Evolutionary conservation across 176 grass and related monocot genomes (phyloP), one percentile per base, ranked within the genome.

Genomic region (Phragmites australis): DNA sequence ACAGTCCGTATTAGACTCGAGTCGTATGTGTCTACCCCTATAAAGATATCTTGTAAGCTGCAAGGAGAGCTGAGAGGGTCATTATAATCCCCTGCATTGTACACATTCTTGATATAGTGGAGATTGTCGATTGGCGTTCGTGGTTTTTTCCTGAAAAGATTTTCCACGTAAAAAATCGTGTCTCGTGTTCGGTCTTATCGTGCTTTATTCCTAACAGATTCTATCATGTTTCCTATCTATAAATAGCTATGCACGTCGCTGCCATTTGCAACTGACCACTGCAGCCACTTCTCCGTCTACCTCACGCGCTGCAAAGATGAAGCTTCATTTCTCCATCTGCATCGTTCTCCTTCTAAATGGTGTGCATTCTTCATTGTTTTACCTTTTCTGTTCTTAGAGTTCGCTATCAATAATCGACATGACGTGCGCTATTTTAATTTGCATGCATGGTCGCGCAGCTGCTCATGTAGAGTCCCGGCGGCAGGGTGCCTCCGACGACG

Each of bases 401-500:
- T 53, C 15, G 4, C 5, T 17, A 5, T 11, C 4, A 7, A 55
- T 21, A n/a, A 37, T 6, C 27, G 22, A 27, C 53, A n/a, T 25
- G 53, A 23, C 53, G 8, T 56, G 44, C 1, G 44, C 2, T 25
- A 0, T 43, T 67, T 7, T 14, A n/a, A 1, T 43, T 4, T 9
- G 6, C 49, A n/a, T n/a, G n/a, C n/a, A 5, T 27, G 23, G 32
- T 29, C 25, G 55, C 13, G 42, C 34, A 76, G 85, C 44, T 43
- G 53, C 47, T 17, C n/a, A 34, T 29, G 85, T 55, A 55, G 79
- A 77, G 45, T 45, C 21, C 9, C 77, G 42, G 56, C 74, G 56
- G 17, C 74, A 32, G 14, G 22, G 55, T 8, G 56, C 21, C 40
- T 25, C 9, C 9, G 25, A 10, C 3, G 54, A 5, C 26, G 14